Evolutionary conservation across 2,329 filamentous ascomycete species (phyloP).

Genomic region (Ascochyta koolunga): DNA sequence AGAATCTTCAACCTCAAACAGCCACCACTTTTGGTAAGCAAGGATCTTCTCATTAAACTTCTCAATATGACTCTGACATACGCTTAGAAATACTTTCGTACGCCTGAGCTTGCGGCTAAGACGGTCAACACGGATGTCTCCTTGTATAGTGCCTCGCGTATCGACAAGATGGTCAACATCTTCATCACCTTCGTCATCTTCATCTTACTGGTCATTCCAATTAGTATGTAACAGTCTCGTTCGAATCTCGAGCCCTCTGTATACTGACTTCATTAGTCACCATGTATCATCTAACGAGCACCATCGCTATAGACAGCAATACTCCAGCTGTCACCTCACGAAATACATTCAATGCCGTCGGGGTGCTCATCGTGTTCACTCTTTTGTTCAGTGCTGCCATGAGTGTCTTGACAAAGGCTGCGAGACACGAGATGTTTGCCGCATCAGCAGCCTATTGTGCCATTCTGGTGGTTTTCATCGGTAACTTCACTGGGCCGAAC

Average conservation of each 20-base stretch:
- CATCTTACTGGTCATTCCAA: conserved; percentile 49
- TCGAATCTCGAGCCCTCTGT: neutral
- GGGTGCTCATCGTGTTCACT: conserved; percentile 52
- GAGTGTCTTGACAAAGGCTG: conserved; percentile 45
- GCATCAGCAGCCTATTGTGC: conserved; percentile 49
- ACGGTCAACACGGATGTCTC: conserved; percentile 42
- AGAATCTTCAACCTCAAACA: conserved; percentile 28
- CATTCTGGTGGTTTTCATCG: conserved; percentile 49
- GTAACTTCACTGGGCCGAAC: conserved; percentile 46
- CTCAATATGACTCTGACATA: neutral
- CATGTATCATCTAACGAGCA: conserved; percentile 48
- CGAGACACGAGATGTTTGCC: conserved; percentile 48
- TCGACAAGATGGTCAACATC: conserved; percentile 50
- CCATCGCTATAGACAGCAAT: conserved; percentile 18
- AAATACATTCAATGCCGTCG: conserved; percentile 49
- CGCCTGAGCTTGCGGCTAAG: conserved; percentile 47
- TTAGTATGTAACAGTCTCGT: conserved; percentile 17
- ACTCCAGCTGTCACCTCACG: conserved; percentile 13
- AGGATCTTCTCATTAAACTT: neutral
- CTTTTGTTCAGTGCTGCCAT: conserved; percentile 47
- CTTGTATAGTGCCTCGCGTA: conserved; percentile 46
- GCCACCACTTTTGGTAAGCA: conserved; percentile 35
- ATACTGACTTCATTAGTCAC: conserved; percentile 27
- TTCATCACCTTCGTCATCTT: conserved; percentile 54
- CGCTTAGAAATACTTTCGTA: conserved; percentile 46